Percentiles rank a stretch among this genome's conserved stretches.
Evolutionary conservation across 768 basidiomycete species (phyloP).

Genomic region (Fomitopsis serialis): DNA sequence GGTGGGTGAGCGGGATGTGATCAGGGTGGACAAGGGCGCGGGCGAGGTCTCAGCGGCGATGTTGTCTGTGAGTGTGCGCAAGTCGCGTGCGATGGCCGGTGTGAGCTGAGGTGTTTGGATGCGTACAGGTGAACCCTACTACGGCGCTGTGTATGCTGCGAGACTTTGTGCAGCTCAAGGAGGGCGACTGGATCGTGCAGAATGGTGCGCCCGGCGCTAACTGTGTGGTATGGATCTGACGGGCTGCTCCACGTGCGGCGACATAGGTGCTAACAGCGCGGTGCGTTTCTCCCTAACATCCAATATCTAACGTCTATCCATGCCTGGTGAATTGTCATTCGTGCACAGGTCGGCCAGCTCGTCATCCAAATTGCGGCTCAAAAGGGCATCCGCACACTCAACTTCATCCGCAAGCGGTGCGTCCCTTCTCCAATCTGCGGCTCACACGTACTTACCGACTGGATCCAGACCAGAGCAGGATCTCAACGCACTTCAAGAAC

Average conservation of each 20-base stretch:
- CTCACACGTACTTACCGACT: background rate
- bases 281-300: too few species aligned
- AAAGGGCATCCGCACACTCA: constrained; percentile 69
- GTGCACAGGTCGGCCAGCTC: constrained; percentile 66
- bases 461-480: constrained; percentile 33
- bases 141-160: constrained; percentile 82
- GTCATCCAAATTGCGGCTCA: constrained; percentile 82
- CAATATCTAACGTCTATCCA: too few species aligned
- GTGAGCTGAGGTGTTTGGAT: background rate
- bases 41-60: constrained; percentile 69
- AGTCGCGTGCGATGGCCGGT: background rate
- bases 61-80: constrained; percentile 47
- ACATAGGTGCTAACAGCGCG: constrained; percentile 53
- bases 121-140: constrained; percentile 66
- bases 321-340: background rate
- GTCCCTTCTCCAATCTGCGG: background rate
- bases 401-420: constrained; percentile 72
- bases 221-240: background rate
- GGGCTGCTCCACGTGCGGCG: too few species aligned
- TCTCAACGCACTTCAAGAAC: constrained; percentile 41
- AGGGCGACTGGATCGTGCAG: constrained; percentile 79
- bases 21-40: constrained; percentile 52
- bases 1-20: constrained; percentile 48
- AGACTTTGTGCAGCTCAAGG: constrained; percentile 56
- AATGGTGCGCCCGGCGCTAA: constrained; percentile 50